Conservation (phyloP, 495 filamentous ascomycete species). For the Xanthoparmelia taractica region DNA sequence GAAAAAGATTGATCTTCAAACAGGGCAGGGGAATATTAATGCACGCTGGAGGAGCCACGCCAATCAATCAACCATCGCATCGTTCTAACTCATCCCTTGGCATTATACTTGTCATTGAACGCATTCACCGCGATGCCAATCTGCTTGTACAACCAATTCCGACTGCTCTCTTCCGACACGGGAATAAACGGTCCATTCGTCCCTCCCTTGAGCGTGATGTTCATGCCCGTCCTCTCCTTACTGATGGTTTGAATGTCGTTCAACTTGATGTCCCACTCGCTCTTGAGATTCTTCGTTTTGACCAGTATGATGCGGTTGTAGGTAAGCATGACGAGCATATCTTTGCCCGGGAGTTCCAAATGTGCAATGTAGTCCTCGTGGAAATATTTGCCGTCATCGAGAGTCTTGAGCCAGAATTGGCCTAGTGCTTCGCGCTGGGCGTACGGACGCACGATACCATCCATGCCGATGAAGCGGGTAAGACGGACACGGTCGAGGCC, state of each 20-base stretch:
- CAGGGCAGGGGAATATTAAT: slow-evolving; percentile 6
- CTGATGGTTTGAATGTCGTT: slow-evolving; percentile 95
- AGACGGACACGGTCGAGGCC: slow-evolving; percentile 90
- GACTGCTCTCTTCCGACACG: slow-evolving; percentile 74
- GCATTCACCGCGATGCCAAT: slow-evolving; percentile 62
- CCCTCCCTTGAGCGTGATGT: slow-evolving; percentile 76
- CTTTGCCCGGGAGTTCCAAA: slow-evolving; percentile 79
- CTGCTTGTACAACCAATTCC: slow-evolving; percentile 80
- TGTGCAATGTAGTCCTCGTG: slow-evolving; percentile 96
- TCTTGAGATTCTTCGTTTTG: slow-evolving; percentile 69
- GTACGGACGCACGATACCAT: slow-evolving; percentile 92
- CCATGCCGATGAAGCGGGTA: slow-evolving; percentile 80
- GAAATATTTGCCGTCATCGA: slow-evolving; percentile 95
- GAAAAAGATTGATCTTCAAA: background rate
- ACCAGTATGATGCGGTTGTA: slow-evolving; percentile 89
- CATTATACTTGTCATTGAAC: slow-evolving; percentile 63
- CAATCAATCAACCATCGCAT: background rate
- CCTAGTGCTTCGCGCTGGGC: slow-evolving; percentile 92
- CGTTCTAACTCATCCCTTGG: slow-evolving; percentile 38
- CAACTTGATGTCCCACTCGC: slow-evolving; percentile 91
- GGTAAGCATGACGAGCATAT: slow-evolving; percentile 92
- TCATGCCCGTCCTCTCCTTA: slow-evolving; percentile 92
- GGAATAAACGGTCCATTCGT: slow-evolving; percentile 94
- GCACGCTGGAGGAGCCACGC: slow-evolving; percentile 3
- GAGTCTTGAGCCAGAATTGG: slow-evolving; percentile 97